Conservation (phyloP, 345 rosid species). For the Eucalyptus microcorys region DNA sequence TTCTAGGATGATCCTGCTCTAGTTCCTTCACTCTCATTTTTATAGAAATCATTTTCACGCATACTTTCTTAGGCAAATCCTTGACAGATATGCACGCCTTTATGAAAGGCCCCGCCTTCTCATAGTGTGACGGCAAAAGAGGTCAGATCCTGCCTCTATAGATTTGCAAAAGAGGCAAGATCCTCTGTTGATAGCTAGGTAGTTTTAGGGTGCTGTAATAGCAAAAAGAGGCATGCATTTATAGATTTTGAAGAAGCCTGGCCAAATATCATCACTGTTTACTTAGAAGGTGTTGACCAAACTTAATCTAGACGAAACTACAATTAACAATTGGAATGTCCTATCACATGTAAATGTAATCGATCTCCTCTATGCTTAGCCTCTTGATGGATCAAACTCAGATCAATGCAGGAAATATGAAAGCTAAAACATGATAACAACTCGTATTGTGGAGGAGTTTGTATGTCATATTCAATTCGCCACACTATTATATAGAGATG, state of each 20-base stretch:
- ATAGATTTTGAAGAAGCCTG: neutral
- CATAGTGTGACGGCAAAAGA: neutral
- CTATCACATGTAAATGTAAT: neutral
- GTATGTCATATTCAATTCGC: neutral
- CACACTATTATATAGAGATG: neutral
- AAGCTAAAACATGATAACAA: neutral
- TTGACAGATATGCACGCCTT: neutral
- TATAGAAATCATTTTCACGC: neutral
- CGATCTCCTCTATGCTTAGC: neutral
- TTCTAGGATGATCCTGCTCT: slow-evolving; percentile 31
- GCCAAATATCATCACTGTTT: neutral
- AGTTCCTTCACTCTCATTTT: neutral
- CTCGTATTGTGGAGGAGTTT: neutral
- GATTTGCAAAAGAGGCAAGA: neutral
- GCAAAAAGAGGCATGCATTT: neutral
- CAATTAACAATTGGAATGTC: neutral
- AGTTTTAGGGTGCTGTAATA: neutral
- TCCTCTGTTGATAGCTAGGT: neutral
- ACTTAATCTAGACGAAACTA: neutral
- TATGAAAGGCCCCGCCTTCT: neutral
- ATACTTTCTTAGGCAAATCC: neutral
- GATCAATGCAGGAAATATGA: neutral
- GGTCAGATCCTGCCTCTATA: neutral
- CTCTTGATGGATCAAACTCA: neutral
- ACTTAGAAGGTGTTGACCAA: neutral